These are phyloP conservation scores for Centella asiatica DNA, from an alignment of 129 eudicot genomes.

Conservation along the genomic window DNA sequence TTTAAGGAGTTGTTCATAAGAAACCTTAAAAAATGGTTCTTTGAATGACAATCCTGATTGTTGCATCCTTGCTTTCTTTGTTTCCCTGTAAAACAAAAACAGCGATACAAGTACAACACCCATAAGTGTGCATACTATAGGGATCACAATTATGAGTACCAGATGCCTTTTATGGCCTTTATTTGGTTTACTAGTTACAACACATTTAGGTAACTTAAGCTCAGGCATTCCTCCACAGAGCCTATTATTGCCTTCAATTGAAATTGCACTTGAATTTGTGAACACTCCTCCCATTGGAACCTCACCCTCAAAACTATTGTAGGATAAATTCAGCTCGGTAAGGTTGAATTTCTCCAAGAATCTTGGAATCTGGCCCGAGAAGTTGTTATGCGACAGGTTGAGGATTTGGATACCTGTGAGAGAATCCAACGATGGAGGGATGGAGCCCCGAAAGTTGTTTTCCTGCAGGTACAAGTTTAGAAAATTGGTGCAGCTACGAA, in stretches of 20 bases:
- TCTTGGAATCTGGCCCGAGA: conserved; percentile 32
- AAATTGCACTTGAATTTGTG: conserved; percentile 15
- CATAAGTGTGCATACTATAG: conserved; percentile 4
- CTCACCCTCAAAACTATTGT: conserved; percentile 28
- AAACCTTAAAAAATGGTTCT: conserved; percentile 18
- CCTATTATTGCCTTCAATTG: conserved; percentile 19
- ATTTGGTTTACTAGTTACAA: conserved; percentile 1
- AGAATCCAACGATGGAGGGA: conserved; percentile 32
- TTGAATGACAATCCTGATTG: conserved; percentile 3
- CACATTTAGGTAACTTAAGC: conserved; percentile 22
- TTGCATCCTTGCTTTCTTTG: conserved; percentile 4
- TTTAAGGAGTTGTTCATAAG: conserved; percentile 29
- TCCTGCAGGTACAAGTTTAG: conserved; percentile 8
- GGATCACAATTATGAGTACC: conserved; percentile 18
- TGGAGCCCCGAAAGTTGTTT: conserved; percentile 25
- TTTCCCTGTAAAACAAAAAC: conserved; percentile 16
- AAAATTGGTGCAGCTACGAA: conserved; percentile 31
- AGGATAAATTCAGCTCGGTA: conserved; percentile 24
- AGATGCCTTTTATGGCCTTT: conserved; percentile 7
- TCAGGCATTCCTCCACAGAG: conserved; percentile 36
- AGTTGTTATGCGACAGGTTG: conserved; percentile 34
- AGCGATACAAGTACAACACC: conserved; percentile 4
- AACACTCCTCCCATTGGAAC: conserved; percentile 30
- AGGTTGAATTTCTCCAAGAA: conserved; percentile 19
- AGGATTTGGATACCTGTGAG: conserved; percentile 24